Percentiles rank a stretch among this genome's conserved stretches.
Evolutionary conservation across 257 asterid species (phyloP).

Genomic region (Penstemon newberryi): DNA sequence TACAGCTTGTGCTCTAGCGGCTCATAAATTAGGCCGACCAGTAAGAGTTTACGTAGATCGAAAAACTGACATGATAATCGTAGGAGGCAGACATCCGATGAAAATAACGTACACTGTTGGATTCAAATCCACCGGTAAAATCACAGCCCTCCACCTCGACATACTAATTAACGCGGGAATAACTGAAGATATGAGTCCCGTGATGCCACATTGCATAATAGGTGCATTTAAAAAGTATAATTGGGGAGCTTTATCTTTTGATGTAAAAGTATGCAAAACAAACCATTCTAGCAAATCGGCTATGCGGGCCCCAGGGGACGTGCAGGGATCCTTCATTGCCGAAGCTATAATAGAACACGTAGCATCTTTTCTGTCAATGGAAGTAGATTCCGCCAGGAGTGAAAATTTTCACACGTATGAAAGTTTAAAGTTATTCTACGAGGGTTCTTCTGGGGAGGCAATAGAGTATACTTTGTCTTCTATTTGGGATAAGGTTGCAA

Average conservation of each 20-base stretch:
- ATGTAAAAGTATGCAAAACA: slow-evolving; percentile 71
- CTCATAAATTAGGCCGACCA: slow-evolving; percentile 64
- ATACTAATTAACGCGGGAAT: slow-evolving; percentile 65
- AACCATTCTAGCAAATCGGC: slow-evolving; percentile 61
- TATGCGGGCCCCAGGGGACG: slow-evolving; percentile 82
- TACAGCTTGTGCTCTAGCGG: slow-evolving; percentile 78
- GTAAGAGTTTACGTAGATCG: slow-evolving; percentile 65
- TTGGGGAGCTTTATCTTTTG: slow-evolving; percentile 71
- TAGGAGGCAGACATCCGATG: slow-evolving; percentile 84
- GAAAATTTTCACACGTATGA: slow-evolving; percentile 60
- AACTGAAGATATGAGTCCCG: slow-evolving; percentile 51
- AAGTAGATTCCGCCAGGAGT: slow-evolving; percentile 51
- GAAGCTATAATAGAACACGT: slow-evolving; percentile 68
- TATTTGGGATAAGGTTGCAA: slow-evolving; percentile 62
- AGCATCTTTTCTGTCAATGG: slow-evolving; percentile 49
- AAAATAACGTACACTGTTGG: slow-evolving; percentile 68
- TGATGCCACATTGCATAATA: slow-evolving; percentile 41
- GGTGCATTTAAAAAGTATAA: slow-evolving; percentile 58
- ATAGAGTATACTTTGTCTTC: slow-evolving; percentile 53
- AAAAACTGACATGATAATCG: slow-evolving; percentile 63
- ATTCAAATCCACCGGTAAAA: slow-evolving; percentile 62
- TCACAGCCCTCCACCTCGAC: slow-evolving; percentile 71
- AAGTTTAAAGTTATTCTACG: slow-evolving; percentile 49
- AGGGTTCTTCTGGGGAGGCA: slow-evolving; percentile 35
- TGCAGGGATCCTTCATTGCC: slow-evolving; percentile 71